These are phyloP conservation scores for Penicillium fuscoglaucum DNA, from an alignment of 2,329 filamentous ascomycete genomes.

Conservation along the genomic window DNA sequence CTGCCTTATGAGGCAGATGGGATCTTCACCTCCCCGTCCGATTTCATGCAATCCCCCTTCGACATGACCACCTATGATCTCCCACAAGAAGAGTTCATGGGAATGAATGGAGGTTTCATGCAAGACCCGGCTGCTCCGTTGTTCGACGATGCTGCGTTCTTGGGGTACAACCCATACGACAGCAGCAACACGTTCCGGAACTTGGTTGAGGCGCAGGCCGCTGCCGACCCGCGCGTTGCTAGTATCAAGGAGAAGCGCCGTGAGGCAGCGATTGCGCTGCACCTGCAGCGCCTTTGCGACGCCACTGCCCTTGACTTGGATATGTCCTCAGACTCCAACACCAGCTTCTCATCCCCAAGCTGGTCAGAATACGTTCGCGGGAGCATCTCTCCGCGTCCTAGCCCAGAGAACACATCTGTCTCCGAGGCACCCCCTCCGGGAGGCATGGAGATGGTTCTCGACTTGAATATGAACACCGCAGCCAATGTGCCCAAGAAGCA, in stretches of 20 bases:
- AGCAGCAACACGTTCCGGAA: conserved; percentile 27
- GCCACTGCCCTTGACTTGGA: conserved; percentile 29
- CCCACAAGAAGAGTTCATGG: conserved; percentile 20
- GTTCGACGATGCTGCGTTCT: conserved; percentile 17
- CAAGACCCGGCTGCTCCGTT: conserved; percentile 16
- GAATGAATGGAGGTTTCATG: conserved; percentile 20
- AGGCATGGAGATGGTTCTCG: conserved; percentile 43
- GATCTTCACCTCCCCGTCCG: conserved; percentile 22
- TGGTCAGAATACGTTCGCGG: conserved; percentile 33
- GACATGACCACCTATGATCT: conserved; percentile 28
- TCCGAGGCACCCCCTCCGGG: conserved; percentile 19
- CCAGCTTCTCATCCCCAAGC: conserved; percentile 35
- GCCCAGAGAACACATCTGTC: conserved; percentile 21
- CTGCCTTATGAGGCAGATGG: conserved; percentile 30
- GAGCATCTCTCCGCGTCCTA: conserved; percentile 29
- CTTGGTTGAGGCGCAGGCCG: conserved; percentile 41
- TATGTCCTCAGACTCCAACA: conserved; percentile 31
- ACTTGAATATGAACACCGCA: conserved; percentile 46
- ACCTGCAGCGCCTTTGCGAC: conserved; percentile 41
- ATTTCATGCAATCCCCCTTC: conserved; percentile 24
- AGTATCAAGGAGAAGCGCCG: conserved; percentile 45
- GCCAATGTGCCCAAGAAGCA: conserved; percentile 46
- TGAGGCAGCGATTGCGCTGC: conserved; percentile 44
- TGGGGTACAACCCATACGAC: conserved; percentile 21
- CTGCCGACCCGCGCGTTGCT: conserved; percentile 34